Evolutionary conservation across 2,329 filamentous ascomycete species (phyloP).

Genomic region (Curvularia lunata): DNA sequence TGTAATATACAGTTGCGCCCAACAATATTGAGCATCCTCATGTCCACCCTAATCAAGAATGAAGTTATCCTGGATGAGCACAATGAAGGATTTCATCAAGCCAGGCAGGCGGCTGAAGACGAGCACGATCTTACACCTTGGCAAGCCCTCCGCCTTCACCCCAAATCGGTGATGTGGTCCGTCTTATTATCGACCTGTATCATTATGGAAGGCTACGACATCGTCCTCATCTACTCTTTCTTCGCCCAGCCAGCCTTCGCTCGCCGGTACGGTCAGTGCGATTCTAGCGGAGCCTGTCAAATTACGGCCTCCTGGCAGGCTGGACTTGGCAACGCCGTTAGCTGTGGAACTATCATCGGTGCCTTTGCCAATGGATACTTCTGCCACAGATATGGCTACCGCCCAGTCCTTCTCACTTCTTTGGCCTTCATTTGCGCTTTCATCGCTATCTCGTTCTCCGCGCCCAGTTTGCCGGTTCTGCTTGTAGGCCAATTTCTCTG

Average conservation of each 20-base stretch:
- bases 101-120: conserved; percentile 20
- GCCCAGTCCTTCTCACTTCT: conserved; percentile 22
- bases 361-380: conserved; percentile 49
- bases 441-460: conserved; percentile 32
- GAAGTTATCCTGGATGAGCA: conserved; percentile 6
- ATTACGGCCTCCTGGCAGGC: conserved; percentile 53
- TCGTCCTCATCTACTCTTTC: conserved; percentile 78
- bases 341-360: conserved; percentile 51
- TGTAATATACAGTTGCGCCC: neutral
- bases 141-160: conserved; percentile 78
- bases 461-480: conserved; percentile 23
- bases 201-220: conserved; percentile 87
- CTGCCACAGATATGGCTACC: conserved; percentile 47
- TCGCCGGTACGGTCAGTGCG: conserved; percentile 44
- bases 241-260: conserved; percentile 57
- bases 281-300: conserved; percentile 40
- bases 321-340: conserved; percentile 50
- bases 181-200: conserved; percentile 83
- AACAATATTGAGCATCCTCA: neutral
- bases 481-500: conserved; percentile 29
- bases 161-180: conserved; percentile 81
- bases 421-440: conserved; percentile 24
- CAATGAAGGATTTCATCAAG: conserved; percentile 14
- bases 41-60: neutral
- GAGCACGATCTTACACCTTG: conserved; percentile 55